Evolutionary conservation across 331 rosid species (phyloP).

Genomic region (Arachis monticola): DNA sequence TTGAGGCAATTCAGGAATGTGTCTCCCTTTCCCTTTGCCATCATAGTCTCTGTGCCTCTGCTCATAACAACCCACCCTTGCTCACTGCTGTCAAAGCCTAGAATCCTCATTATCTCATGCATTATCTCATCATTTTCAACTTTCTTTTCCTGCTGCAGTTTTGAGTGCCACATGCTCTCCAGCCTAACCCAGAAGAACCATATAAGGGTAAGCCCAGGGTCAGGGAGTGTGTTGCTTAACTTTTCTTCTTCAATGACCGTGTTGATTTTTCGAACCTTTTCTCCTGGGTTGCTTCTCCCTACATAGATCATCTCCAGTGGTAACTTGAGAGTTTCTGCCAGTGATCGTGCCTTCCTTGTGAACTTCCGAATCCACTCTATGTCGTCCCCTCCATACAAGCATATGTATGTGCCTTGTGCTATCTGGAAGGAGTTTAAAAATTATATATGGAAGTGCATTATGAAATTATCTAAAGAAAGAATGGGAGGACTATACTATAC

Average conservation of each 20-base stretch:
- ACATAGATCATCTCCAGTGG: constrained; percentile 62
- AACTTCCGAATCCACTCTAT: constrained; percentile 63
- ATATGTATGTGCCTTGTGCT: constrained; percentile 54
- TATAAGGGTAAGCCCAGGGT: constrained; percentile 43
- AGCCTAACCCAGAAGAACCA: constrained; percentile 85
- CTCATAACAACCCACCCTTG: constrained; percentile 64
- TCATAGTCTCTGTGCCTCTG: constrained; percentile 29
- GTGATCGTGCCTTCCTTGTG: constrained; percentile 38
- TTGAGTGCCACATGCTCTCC: constrained; percentile 81
- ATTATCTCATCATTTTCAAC: constrained; percentile 55
- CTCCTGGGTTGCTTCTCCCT: constrained; percentile 64
- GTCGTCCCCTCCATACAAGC: constrained; percentile 75
- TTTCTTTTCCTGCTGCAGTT: constrained; percentile 44
- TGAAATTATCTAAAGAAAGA: not conserved
- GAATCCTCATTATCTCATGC: constrained; percentile 58
- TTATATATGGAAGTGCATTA: not conserved
- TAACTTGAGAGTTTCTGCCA: constrained; percentile 44
- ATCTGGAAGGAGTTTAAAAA: constrained; percentile 43
- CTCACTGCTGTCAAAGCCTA: constrained; percentile 59
- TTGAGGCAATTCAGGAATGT: constrained; percentile 39
- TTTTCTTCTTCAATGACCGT: constrained; percentile 38
- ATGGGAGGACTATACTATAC: constrained; percentile 29
- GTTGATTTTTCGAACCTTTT: constrained; percentile 43
- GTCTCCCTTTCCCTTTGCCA: constrained; percentile 53
- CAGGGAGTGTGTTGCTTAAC: constrained; percentile 46